A percentile compares a stretch with the other conserved stretches of the same genome.
phyloP scores from a whole-genome alignment of 2,329 filamentous ascomycete species.

The Diaporthe amygdali region DNA sequence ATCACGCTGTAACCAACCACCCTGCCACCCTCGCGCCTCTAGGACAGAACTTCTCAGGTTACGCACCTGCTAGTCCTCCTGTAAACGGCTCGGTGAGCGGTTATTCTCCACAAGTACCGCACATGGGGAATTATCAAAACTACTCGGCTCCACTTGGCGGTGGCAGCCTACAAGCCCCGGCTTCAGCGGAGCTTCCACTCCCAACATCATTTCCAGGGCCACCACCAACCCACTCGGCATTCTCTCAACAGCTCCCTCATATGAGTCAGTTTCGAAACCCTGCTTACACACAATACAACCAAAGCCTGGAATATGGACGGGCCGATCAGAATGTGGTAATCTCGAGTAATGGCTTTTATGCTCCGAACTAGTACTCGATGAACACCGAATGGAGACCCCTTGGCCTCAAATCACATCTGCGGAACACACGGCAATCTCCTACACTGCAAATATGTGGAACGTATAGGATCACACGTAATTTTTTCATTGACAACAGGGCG shows the following conservation, averaged over 20 bases:
- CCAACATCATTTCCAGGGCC: not conserved
- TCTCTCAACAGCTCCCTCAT: constrained; percentile 10
- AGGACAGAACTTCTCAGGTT: not conserved
- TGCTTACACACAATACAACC: not conserved
- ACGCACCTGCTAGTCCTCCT: not conserved
- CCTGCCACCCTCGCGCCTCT: constrained; percentile 9
- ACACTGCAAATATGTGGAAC: not conserved
- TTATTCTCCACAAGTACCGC: not conserved
- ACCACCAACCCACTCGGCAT: not conserved
- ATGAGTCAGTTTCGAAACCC: constrained; percentile 11
- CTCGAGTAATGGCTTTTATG: not conserved
- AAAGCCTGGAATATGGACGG: not conserved
- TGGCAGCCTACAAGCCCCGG: constrained; percentile 1
- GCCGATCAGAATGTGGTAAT: not conserved
- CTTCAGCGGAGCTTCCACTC: not conserved
- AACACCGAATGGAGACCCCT: not conserved
- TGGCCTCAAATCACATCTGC: not conserved
- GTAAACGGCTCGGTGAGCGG: not conserved
- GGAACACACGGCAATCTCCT: not conserved
- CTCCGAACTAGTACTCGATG: not conserved
- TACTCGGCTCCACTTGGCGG: not conserved
- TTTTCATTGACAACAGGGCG: not conserved
- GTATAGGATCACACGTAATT: not conserved
- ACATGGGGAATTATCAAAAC: not conserved
- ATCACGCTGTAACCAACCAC: not conserved